A percentile compares a stretch with the other conserved stretches of the same genome.
phyloP scores from a whole-genome alignment of 1,139 yeast species.

The Hyphopichia khmerensis region DNA sequence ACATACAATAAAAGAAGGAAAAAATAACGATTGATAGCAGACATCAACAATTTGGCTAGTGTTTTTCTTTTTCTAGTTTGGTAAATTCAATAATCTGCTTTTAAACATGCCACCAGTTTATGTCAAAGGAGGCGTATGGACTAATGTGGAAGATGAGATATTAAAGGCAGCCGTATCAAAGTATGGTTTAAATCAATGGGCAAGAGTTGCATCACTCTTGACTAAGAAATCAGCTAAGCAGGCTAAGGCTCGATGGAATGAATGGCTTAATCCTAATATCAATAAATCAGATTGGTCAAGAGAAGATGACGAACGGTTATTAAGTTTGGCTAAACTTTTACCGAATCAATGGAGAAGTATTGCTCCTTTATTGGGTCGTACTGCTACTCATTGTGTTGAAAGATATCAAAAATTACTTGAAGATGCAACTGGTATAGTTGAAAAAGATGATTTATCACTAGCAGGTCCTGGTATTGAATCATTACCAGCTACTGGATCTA shows the following conservation, averaged over 20 bases:
- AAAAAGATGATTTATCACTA: slow-evolving; percentile 34
- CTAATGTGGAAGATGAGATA: slow-evolving; percentile 87
- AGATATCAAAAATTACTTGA: slow-evolving; percentile 78
- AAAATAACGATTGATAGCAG: too few relatives aligned
- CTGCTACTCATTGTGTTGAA: slow-evolving; percentile 88
- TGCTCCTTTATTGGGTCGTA: slow-evolving; percentile 75
- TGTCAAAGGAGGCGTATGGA: slow-evolving; percentile 89
- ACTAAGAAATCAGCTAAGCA: slow-evolving; percentile 88
- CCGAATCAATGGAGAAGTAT: slow-evolving; percentile 97
- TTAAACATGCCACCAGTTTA: slow-evolving; percentile 26
- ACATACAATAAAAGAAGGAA: not conserved
- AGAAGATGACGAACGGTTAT: slow-evolving; percentile 73
- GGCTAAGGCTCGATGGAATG: slow-evolving; percentile 91
- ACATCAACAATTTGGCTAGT: too few relatives aligned
- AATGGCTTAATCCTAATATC: slow-evolving; percentile 78
- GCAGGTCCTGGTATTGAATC: slow-evolving; percentile 61
- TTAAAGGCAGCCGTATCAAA: slow-evolving; percentile 88
- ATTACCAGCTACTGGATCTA: slow-evolving; percentile 40
- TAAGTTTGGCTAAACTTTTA: slow-evolving; percentile 64
- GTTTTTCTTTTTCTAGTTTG: too few relatives aligned
- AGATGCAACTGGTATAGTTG: slow-evolving; percentile 33
- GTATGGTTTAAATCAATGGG: slow-evolving; percentile 94
- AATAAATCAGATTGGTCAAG: slow-evolving; percentile 66
- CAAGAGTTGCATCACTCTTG: slow-evolving; percentile 82
- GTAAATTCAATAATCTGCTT: too few relatives aligned